Evolutionary conservation across 1,284 basidiomycete genomes (phyloP).

Genomic region (Apiotrichum domesticum): DNA sequence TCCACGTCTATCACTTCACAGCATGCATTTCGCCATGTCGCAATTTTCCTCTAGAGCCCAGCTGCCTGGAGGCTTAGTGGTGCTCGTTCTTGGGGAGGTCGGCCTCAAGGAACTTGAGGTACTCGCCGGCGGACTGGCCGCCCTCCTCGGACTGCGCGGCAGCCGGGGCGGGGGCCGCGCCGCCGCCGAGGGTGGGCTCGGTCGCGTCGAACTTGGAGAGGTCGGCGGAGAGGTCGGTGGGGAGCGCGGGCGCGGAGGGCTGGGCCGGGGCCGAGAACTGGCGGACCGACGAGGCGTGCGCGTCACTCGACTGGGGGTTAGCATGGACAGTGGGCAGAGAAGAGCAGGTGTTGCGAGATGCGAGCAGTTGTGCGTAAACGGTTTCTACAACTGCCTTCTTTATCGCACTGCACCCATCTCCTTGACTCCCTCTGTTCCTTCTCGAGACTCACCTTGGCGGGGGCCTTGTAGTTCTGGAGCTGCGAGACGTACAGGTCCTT

Average conservation of each 20-base stretch:
- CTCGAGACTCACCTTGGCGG: conserved; percentile 40
- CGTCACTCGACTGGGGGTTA: conserved; percentile 61
- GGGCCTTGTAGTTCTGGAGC: conserved; percentile 79
- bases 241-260: conserved; percentile 64
- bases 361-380: no score
- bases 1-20: neutral
- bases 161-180: conserved; percentile 31
- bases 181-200: conserved; percentile 59
- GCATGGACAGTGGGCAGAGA: neutral
- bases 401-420: no score
- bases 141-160: conserved; percentile 41
- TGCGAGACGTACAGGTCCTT: conserved; percentile 88
- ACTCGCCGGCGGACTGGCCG: conserved; percentile 55
- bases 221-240: conserved; percentile 72
- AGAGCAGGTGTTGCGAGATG: no score
- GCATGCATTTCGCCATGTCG: conserved; percentile 2
- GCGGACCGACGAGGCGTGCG: conserved; percentile 74
- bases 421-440: neutral
- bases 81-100: conserved; percentile 57
- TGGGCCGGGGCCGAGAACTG: conserved; percentile 60
- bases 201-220: conserved; percentile 70
- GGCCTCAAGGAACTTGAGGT: conserved; percentile 51
- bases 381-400: no score
- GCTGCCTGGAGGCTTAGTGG: conserved; percentile 33
- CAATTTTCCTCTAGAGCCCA: neutral